Conservation (phyloP, 306 rosid genomes). For the Quercus alba region DNA sequence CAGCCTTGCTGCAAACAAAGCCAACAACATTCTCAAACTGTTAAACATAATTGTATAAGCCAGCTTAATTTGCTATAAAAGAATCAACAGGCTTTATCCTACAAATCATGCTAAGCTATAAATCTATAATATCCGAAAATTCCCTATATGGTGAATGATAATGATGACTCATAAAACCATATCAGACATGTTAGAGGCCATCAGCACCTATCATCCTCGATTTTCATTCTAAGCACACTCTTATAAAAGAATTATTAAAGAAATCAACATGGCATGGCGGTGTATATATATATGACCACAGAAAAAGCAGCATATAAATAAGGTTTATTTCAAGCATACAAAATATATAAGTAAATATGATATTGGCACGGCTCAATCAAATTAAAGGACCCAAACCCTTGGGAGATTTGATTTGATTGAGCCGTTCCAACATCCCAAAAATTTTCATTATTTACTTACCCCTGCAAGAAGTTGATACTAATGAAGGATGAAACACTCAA, state of each 20-base stretch:
- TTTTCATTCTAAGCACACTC: not conserved
- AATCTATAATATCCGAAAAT: not conserved
- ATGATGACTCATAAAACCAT: not conserved
- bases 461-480: not conserved
- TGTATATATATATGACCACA: not conserved
- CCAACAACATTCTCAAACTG: too few relatives aligned
- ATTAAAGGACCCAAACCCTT: slow-evolving; percentile 49
- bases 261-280: not conserved
- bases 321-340: not conserved
- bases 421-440: slow-evolving; percentile 60
- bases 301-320: not conserved
- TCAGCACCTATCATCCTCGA: not conserved
- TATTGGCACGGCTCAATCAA: slow-evolving; percentile 97
- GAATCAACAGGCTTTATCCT: not conserved
- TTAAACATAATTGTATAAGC: too few relatives aligned
- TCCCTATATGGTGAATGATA: not conserved
- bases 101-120: not conserved
- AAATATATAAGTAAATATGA: slow-evolving; percentile 20
- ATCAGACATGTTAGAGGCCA: not conserved
- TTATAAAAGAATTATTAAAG: not conserved
- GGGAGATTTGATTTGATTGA: slow-evolving; percentile 83
- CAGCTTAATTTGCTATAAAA: too few relatives aligned
- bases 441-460: not conserved
- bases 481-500: not conserved
- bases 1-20: too few relatives aligned